A percentile compares a stretch with the other conserved stretches of the same genome.
Evolutionary conservation across 2,329 filamentous ascomycete genomes (phyloP).

Genomic region (Cladophialophora carrionii): DNA sequence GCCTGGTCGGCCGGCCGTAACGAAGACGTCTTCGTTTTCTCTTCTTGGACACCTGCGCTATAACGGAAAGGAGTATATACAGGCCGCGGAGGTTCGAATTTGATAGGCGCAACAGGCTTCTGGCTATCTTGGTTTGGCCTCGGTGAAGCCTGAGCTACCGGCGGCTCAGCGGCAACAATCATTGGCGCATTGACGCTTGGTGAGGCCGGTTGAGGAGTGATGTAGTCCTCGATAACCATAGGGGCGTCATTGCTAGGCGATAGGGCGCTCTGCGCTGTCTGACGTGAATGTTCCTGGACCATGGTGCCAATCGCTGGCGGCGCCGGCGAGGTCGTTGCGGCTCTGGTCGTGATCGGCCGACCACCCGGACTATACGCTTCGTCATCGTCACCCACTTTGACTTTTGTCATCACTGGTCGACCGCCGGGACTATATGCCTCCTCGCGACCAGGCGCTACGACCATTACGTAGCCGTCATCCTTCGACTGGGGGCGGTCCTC

Average conservation of each 20-base stretch:
- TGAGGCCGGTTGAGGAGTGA: constrained; percentile 29
- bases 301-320: neutral
- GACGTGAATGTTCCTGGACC: constrained; percentile 29
- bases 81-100: constrained; percentile 44
- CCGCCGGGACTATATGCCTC: constrained; percentile 59
- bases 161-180: constrained; percentile 19
- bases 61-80: constrained; percentile 54
- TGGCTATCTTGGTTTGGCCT: constrained; percentile 9
- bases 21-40: constrained; percentile 43
- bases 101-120: constrained; percentile 32
- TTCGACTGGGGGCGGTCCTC: constrained; percentile 7
- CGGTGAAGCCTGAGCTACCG: constrained; percentile 14
- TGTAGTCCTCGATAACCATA: constrained; percentile 39
- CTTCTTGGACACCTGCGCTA: constrained; percentile 48
- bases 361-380: constrained; percentile 53
- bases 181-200: constrained; percentile 35
- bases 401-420: constrained; percentile 44
- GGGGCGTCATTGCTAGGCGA: constrained; percentile 38
- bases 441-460: constrained; percentile 38
- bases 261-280: constrained; percentile 22
- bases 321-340: neutral
- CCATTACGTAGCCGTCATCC: constrained; percentile 27
- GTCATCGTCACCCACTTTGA: constrained; percentile 38
- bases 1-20: constrained; percentile 51
- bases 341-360: constrained; percentile 8